Conservation (phyloP, 1,284 basidiomycete genomes). For the Apiotrichum gracile region DNA sequence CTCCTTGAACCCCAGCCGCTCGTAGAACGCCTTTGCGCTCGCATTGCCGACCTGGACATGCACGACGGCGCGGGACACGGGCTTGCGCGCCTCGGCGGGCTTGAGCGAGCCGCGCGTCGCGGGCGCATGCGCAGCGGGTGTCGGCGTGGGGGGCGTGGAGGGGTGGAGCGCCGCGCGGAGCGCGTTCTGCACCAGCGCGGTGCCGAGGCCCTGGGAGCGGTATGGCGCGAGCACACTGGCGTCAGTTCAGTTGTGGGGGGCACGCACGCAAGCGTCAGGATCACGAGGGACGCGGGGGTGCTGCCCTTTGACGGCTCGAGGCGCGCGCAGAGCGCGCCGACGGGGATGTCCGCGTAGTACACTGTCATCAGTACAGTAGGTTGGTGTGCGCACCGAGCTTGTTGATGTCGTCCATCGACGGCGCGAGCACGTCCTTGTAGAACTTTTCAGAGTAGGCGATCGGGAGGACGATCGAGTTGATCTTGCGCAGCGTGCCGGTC, state of each 20-base stretch:
- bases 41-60: constrained; percentile 45
- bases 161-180: constrained; percentile 35
- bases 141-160: constrained; percentile 35
- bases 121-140: constrained; percentile 30
- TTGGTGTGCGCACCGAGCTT: constrained; percentile 35
- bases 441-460: constrained; percentile 46
- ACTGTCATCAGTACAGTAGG: constrained; percentile 23
- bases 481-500: constrained; percentile 42
- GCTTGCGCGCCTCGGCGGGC: constrained; percentile 27
- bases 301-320: constrained; percentile 32
- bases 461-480: constrained; percentile 44
- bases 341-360: constrained; percentile 47
- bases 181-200: constrained; percentile 36
- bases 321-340: constrained; percentile 40
- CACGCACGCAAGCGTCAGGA: constrained; percentile 45
- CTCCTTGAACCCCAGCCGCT: constrained; percentile 42
- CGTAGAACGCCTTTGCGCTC: constrained; percentile 43
- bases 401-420: constrained; percentile 43
- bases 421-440: constrained; percentile 44
- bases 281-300: constrained; percentile 34
- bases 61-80: constrained; percentile 36
- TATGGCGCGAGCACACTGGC: constrained; percentile 43
- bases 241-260: background rate
- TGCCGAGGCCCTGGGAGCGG: constrained; percentile 42
- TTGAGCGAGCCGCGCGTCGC: constrained; percentile 32